These are phyloP conservation scores for Wickerhamomyces sp. DNA, from an alignment of 1,139 yeast species.

Conservation along the genomic window DNA sequence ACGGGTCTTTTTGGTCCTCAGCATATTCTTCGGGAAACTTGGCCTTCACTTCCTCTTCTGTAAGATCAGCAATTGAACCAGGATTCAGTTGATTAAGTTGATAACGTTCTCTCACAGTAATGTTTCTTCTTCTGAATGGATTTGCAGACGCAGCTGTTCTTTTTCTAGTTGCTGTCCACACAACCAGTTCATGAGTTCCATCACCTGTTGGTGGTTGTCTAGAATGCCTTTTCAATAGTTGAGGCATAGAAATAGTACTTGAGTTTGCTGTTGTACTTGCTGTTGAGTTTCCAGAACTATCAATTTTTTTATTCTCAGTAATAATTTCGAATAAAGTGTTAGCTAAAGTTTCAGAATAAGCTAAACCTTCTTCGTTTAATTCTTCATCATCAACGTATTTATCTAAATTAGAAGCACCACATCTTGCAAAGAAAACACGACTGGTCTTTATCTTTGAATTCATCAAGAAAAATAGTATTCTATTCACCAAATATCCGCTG, in stretches of 20 bases:
- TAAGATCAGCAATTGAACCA: conserved; percentile 75
- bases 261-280: conserved; percentile 7
- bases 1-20: conserved; percentile 71
- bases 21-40: conserved; percentile 67
- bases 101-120: conserved; percentile 67
- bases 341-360: conserved; percentile 45
- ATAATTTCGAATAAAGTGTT: conserved; percentile 28
- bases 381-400: conserved; percentile 55
- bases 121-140: conserved; percentile 54
- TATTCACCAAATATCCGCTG: conserved; percentile 83
- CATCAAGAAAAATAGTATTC: conserved; percentile 86
- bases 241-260: conserved; percentile 11
- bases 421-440: conserved; percentile 82
- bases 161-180: conserved; percentile 90
- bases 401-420: conserved; percentile 52
- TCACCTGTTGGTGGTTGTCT: conserved; percentile 31
- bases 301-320: conserved; percentile 19
- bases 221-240: conserved; percentile 13
- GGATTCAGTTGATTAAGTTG: conserved; percentile 88
- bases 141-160: conserved; percentile 80
- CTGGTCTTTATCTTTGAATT: conserved; percentile 82
- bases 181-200: conserved; percentile 44
- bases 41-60: conserved; percentile 51
- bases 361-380: conserved; percentile 53
- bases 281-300: conserved; percentile 2